Evolutionary conservation across 306 rosid genomes (phyloP).

Genomic region (Lablab purpureus): DNA sequence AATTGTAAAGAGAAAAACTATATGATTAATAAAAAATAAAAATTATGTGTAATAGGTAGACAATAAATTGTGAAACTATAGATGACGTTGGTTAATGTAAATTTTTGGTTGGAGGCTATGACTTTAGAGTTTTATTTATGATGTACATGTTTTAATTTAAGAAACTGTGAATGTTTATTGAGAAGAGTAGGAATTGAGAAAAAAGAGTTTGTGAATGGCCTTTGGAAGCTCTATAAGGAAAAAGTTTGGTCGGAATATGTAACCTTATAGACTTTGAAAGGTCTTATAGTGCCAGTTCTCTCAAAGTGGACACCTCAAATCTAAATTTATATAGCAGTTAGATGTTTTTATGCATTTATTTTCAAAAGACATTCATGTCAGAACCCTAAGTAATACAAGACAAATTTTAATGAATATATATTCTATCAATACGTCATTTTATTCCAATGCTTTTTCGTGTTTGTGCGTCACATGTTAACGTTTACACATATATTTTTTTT

Average conservation of each 20-base stretch:
- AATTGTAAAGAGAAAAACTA: no score
- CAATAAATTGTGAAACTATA: not conserved
- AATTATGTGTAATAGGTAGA: no score
- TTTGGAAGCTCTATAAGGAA: constrained; percentile 46
- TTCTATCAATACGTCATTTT: constrained; percentile 45
- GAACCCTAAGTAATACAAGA: constrained; percentile 6
- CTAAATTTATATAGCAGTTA: not conserved
- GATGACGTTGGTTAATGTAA: not conserved
- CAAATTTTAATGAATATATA: constrained; percentile 35
- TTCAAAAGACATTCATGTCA: not conserved
- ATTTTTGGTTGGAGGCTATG: not conserved
- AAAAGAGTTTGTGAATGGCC: constrained; percentile 25
- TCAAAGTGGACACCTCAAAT: constrained; percentile 43
- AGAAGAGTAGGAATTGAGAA: not conserved
- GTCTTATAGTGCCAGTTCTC: constrained; percentile 2
- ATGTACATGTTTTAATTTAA: not conserved
- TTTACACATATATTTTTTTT: no score
- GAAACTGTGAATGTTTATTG: not conserved
- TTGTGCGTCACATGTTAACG: constrained; percentile 24
- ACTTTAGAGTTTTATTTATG: not conserved
- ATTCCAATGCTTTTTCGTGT: constrained; percentile 40
- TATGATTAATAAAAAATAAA: no score
- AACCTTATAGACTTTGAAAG: constrained; percentile 48
- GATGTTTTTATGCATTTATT: not conserved
- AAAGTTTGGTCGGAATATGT: constrained; percentile 10